Evolutionary conservation across 306 rosid species (phyloP), one percentile per base, ranked within the genome.

Genomic region (Malus orientalis): DNA sequence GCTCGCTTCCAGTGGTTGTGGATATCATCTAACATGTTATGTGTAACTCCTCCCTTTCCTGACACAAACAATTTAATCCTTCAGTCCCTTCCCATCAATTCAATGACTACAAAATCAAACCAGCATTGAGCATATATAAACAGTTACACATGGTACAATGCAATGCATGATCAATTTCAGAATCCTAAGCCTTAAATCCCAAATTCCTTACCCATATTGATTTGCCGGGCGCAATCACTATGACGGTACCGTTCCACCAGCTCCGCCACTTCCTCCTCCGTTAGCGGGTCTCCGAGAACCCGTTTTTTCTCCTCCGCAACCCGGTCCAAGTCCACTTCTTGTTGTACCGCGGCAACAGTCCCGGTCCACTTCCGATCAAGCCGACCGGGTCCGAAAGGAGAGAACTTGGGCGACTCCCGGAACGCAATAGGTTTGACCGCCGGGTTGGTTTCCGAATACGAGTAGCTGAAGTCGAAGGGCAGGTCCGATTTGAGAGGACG

Each of bases 1-100:
- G 95, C 96, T 73, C 88, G 84, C 81, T 83, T 95, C 98, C 98
- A 92, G 69, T 92, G 98, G 83, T 87, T 95, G 80, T 95, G 96
- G 66, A 92, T 90, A 79, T 92, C 97, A 78, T 90, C 96, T 78
- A 95, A 76, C 89, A 85, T 90, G 90, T 92, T 95, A 80, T 92
- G 98, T 74, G 98, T 85, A 60, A 95, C 96, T 87, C 97, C 98
- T 66, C 86, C 93, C 84, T 84, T 90, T 71, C 97, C 97, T 89
- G 82, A 66, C 47, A 81, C 78, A 81, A 82, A 78, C 9, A 80
- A 47, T 4, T 9, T 69, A 84, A 53, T 76, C 30, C 62, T 74
- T 5, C 54, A 60, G 53, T 69, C 62, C 72, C 30, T 32, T 53
- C 38, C 12, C 70, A 72, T 12, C 20, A 63, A 63, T 14, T 27